Evolutionary conservation across 176 grass and related monocot species (phyloP).

Genomic region (Musa beccarii): DNA sequence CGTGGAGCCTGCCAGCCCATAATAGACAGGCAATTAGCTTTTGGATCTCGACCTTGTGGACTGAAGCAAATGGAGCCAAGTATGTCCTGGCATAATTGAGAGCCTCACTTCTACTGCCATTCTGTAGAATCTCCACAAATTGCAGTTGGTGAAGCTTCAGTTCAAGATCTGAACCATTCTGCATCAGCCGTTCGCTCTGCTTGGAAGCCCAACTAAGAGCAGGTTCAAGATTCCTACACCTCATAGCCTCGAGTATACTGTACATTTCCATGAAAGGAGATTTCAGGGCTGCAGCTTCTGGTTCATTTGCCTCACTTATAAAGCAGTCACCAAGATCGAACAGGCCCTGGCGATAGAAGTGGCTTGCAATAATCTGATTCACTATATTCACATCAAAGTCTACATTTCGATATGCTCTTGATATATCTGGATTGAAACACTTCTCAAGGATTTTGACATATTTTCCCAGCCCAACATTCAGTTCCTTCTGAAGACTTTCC

Average conservation of each 20-base stretch:
- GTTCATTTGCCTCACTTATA: slow-evolving; percentile 36
- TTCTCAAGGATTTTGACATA: slow-evolving; percentile 72
- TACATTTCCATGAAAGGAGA: slow-evolving; percentile 73
- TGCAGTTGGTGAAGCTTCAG: slow-evolving; percentile 82
- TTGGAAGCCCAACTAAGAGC: slow-evolving; percentile 67
- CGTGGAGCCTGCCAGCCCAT: slow-evolving; percentile 55
- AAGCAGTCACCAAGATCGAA: slow-evolving; percentile 78
- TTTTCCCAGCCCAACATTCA: slow-evolving; percentile 58
- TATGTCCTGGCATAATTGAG: slow-evolving; percentile 52
- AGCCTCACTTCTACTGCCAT: slow-evolving; percentile 39
- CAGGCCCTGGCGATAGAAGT: slow-evolving; percentile 72
- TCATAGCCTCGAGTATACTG: slow-evolving; percentile 63
- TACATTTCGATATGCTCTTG: slow-evolving; percentile 74
- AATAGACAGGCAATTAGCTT: slow-evolving; percentile 69
- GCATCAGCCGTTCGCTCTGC: slow-evolving; percentile 42
- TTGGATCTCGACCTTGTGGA: slow-evolving; percentile 42
- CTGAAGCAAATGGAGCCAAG: slow-evolving; percentile 38
- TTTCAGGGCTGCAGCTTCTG: slow-evolving; percentile 44
- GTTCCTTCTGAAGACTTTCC: slow-evolving; percentile 64
- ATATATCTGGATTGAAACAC: slow-evolving; percentile 66
- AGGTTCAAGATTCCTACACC: slow-evolving; percentile 56
- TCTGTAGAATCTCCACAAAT: slow-evolving; percentile 63
- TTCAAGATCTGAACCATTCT: slow-evolving; percentile 65
- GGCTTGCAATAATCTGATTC: slow-evolving; percentile 63
- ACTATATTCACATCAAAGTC: slow-evolving; percentile 54